Evolutionary conservation across 1,284 basidiomycete genomes (phyloP).

Genomic region (Sporisorium sorghi): DNA sequence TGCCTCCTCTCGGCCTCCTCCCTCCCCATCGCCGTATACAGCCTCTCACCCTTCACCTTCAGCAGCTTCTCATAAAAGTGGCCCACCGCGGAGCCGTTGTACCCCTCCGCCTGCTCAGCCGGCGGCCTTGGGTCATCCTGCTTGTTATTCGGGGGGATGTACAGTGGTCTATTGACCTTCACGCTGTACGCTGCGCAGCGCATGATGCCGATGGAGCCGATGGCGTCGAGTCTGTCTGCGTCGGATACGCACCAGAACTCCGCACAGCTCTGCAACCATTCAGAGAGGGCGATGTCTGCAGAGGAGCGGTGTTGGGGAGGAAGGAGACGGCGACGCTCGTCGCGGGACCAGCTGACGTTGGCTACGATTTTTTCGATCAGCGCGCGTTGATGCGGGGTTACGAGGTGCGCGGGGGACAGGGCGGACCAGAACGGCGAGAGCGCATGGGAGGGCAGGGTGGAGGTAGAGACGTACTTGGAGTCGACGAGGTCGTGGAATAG

Average conservation of each 20-base stretch:
- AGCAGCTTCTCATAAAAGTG: slow-evolving; percentile 84
- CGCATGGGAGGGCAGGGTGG: slow-evolving; percentile 9
- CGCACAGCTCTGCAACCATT: slow-evolving; percentile 80
- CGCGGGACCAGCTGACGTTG: slow-evolving; percentile 87
- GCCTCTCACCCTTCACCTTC: slow-evolving; percentile 38
- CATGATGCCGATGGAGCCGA: slow-evolving; percentile 88
- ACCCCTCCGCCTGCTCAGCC: slow-evolving; percentile 63
- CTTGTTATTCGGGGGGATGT: slow-evolving; percentile 70
- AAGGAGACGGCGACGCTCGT: slow-evolving; percentile 71
- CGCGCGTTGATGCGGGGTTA: slow-evolving; percentile 7
- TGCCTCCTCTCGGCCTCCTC: slow-evolving; percentile 80
- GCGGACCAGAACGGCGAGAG: slow-evolving; percentile 27
- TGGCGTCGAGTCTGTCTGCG: slow-evolving; percentile 89
- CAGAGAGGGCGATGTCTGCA: slow-evolving; percentile 41
- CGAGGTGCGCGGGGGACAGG: neutral
- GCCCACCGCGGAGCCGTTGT: slow-evolving; percentile 76
- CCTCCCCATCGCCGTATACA: slow-evolving; percentile 76
- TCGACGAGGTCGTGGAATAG: slow-evolving; percentile 89
- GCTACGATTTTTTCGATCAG: slow-evolving; percentile 76
- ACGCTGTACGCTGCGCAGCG: slow-evolving; percentile 86
- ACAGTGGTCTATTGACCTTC: slow-evolving; percentile 77
- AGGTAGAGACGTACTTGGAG: slow-evolving; percentile 77
- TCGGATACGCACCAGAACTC: slow-evolving; percentile 93
- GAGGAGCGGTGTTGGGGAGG: neutral
- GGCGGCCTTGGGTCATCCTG: slow-evolving; percentile 42